Percentiles rank a stretch among this genome's conserved stretches.
Conservation (phyloP, 176 grass and related monocot species). For the Phyllostachys edulis region DNA sequence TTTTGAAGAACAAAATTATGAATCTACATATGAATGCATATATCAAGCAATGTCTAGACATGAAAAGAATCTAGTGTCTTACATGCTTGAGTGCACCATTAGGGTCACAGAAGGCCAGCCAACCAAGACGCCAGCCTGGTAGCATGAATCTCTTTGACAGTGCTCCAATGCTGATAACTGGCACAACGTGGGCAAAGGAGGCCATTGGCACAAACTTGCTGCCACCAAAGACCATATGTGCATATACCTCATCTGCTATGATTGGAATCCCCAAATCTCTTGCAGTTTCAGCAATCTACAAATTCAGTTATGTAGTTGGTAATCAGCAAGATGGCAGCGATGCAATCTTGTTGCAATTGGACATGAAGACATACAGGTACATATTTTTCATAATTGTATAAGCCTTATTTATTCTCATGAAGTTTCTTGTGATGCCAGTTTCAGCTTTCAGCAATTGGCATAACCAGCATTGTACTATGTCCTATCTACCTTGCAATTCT, state of each 20-base stretch:
- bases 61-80: neutral
- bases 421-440: neutral
- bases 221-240: conserved; percentile 66
- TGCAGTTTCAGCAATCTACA: conserved; percentile 79
- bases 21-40: conserved; percentile 1
- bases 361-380: neutral
- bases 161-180: conserved; percentile 70
- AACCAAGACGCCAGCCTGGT: conserved; percentile 89
- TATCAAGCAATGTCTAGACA: neutral
- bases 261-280: conserved; percentile 70
- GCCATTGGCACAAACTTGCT: conserved; percentile 72
- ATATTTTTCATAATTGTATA: neutral
- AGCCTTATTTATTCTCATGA: neutral
- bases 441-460: neutral
- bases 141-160: conserved; percentile 91
- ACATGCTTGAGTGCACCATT: conserved; percentile 59
- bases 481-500: neutral
- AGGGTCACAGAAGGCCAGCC: conserved; percentile 82
- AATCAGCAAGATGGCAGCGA: neutral
- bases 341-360: neutral
- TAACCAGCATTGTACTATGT: neutral
- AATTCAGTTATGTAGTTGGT: neutral
- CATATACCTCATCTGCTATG: conserved; percentile 86
- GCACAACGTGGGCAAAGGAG: conserved; percentile 65
- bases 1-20: conserved; percentile 40